Evolutionary conservation across 495 filamentous ascomycete genomes (phyloP), one percentile per base, ranked within the genome.

Genomic region (Apodospora peruviana): DNA sequence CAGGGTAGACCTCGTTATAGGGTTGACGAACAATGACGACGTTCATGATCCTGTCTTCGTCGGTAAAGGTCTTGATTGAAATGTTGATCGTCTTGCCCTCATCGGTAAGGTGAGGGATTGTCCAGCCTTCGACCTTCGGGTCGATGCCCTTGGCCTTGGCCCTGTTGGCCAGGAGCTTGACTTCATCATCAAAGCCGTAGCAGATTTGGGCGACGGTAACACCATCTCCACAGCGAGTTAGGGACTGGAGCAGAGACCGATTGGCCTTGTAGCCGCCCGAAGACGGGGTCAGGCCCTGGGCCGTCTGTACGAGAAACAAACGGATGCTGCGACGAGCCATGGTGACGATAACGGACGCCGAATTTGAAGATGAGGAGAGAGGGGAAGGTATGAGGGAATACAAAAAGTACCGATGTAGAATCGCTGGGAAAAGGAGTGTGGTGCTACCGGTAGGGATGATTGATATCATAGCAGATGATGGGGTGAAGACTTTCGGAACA

Each of bases 211-310:
- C 57, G 1, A 40, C 32, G 0, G 27, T 50, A 12, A 63, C 57
- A 4, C 57, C 60, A 5, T 43, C n/a, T n/a, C n/a, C n/a, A n/a
- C n/a, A n/a, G 10, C 4, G 19, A 40, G 42, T 17, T 5, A 65
- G 51, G 18, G 45, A 44, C 17, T 51, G 60, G 2, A 65, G 58
- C 7, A 65, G 51, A 40, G 37, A 53, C 45, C 58, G 14, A 43
- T 65, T 65, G 10, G 60, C 54, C 47, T 63, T 63, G 55, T 57
- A 65, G 9, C 62, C 62, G 29, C 62, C 62, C 19, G 62, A 65
- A 9, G 62, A 65, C 11, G 62, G 60, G 9, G 52, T 50, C 34
- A 65, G 44, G 20, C 62, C 62, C 35, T 63, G 57, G 1, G 62
- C 62, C 5, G 62, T 65, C 57, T 65, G 62, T 3, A 63, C 58